phyloP scores from a whole-genome alignment of 371 early-diverging fungal genomes.

The Gilbertella persicaria region DNA sequence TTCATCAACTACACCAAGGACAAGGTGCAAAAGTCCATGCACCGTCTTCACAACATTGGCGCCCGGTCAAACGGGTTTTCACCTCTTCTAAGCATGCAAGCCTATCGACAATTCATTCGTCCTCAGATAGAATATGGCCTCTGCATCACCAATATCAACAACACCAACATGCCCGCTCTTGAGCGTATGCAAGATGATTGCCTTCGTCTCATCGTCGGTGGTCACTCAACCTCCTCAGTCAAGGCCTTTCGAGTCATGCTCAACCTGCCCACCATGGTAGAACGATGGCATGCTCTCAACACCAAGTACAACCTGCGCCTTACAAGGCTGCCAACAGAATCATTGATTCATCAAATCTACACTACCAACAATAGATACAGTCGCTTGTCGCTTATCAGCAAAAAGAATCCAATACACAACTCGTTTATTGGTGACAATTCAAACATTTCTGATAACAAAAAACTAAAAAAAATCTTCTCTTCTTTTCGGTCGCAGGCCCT shows the following conservation, averaged over 20 bases:
- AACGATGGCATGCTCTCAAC: background rate
- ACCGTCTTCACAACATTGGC: background rate
- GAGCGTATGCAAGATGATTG: conserved; percentile 8
- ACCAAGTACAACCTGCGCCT: background rate
- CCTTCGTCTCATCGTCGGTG: conserved; percentile 6
- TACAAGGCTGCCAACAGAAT: background rate
- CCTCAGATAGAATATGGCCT: conserved; percentile 7
- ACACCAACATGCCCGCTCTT: background rate
- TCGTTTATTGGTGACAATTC: too few species aligned
- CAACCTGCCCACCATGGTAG: background rate
- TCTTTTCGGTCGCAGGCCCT: background rate
- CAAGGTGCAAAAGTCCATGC: background rate
- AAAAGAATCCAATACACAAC: background rate
- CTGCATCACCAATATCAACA: background rate
- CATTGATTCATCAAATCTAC: background rate
- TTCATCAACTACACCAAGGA: background rate
- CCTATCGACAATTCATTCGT: conserved; percentile 2
- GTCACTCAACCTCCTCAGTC: background rate
- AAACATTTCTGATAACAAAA: background rate
- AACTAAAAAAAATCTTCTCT: background rate
- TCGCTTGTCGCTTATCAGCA: background rate
- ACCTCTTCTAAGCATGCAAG: background rate
- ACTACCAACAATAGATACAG: background rate
- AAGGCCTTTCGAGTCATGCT: background rate
- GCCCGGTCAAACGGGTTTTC: background rate